phyloP scores from a whole-genome alignment of 2,329 filamentous ascomycete species.

The Penicillium aurantiogriseum region DNA sequence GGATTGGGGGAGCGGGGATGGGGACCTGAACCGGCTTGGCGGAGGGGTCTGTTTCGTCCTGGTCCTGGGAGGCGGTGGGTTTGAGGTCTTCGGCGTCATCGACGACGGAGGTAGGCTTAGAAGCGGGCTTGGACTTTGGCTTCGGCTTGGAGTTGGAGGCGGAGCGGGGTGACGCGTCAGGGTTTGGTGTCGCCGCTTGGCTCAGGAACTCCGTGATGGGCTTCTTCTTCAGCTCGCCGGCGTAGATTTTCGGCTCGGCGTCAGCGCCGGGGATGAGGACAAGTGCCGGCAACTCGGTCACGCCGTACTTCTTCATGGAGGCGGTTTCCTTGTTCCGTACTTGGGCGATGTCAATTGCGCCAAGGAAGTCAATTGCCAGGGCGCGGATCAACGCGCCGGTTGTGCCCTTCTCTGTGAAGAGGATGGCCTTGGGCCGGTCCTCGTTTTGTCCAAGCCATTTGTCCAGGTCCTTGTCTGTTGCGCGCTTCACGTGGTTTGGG shows the following conservation, averaged over 20 bases:
- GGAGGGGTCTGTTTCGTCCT: slow-evolving; percentile 30
- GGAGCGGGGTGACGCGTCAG: slow-evolving; percentile 55
- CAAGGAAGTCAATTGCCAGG: slow-evolving; percentile 87
- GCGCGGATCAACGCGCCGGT: slow-evolving; percentile 80
- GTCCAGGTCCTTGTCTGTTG: slow-evolving; percentile 77
- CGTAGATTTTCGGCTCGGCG: slow-evolving; percentile 68
- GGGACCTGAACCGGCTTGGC: slow-evolving; percentile 50
- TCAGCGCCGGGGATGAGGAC: slow-evolving; percentile 73
- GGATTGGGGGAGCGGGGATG: slow-evolving; percentile 61
- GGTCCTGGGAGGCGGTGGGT: slow-evolving; percentile 51
- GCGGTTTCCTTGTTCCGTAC: slow-evolving; percentile 76
- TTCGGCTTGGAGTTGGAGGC: slow-evolving; percentile 34
- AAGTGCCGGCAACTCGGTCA: slow-evolving; percentile 76
- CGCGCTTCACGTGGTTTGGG: slow-evolving; percentile 81
- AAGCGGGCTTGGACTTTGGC: slow-evolving; percentile 46
- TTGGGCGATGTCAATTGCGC: slow-evolving; percentile 75
- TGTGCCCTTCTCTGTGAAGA: slow-evolving; percentile 91
- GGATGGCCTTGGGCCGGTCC: slow-evolving; percentile 74
- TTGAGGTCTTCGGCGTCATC: slow-evolving; percentile 38
- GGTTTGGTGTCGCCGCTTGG: slow-evolving; percentile 74
- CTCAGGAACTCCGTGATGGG: slow-evolving; percentile 79
- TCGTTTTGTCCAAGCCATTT: slow-evolving; percentile 68
- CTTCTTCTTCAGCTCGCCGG: slow-evolving; percentile 82
- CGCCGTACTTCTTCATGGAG: slow-evolving; percentile 69
- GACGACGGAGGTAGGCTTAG: slow-evolving; percentile 48